Conservation (phyloP, 164 flowering plant genomes). For the Vitis rupestris region DNA sequence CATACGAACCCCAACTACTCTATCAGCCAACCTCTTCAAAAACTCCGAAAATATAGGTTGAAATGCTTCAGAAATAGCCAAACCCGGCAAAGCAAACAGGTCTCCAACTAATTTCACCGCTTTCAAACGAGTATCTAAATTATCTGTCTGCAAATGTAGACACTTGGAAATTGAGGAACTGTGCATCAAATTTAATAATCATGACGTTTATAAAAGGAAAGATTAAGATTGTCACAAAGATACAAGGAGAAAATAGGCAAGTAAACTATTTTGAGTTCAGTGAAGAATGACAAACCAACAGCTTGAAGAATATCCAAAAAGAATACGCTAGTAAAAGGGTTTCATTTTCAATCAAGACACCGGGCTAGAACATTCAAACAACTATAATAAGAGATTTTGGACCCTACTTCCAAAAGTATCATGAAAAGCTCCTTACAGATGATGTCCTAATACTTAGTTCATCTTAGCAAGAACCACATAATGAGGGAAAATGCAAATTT, state of each 20-base stretch:
- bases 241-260: too few relatives aligned
- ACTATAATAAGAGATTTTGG: neutral
- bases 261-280: too few relatives aligned
- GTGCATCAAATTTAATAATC: slow-evolving; percentile 2
- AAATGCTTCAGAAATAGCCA: slow-evolving; percentile 60
- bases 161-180: slow-evolving; percentile 8
- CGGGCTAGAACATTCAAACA: neutral
- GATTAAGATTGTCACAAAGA: too few relatives aligned
- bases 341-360: neutral
- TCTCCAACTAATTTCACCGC: slow-evolving; percentile 83
- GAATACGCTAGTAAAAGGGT: neutral
- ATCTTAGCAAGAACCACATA: neutral
- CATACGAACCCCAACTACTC: slow-evolving; percentile 78
- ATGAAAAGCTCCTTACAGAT: too few relatives aligned
- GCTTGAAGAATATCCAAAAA: neutral
- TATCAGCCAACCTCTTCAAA: slow-evolving; percentile 88
- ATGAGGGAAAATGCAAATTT: neutral
- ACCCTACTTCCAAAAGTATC: neutral
- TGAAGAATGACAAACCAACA: neutral
- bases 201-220: too few relatives aligned
- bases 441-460: neutral
- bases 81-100: slow-evolving; percentile 69
- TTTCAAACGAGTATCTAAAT: slow-evolving; percentile 70
- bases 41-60: slow-evolving; percentile 82
- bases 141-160: slow-evolving; percentile 63